These are phyloP conservation scores for Trichoderma aggressivum DNA, from an alignment of 2,329 filamentous ascomycete species.

Conservation along the genomic window DNA sequence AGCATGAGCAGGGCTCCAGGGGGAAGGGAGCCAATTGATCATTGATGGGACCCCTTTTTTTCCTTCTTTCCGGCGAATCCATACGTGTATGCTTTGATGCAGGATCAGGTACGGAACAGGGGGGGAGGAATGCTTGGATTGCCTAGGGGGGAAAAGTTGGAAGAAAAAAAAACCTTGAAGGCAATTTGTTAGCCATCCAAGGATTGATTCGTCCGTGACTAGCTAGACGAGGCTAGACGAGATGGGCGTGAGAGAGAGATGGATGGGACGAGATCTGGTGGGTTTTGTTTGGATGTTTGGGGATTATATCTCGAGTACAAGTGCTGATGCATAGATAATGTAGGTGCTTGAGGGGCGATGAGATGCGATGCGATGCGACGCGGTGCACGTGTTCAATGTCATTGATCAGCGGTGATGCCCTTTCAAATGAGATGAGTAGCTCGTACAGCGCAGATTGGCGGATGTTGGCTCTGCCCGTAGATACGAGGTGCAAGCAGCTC, in stretches of 20 bases:
- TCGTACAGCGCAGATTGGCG: not conserved
- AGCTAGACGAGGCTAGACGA: not conserved
- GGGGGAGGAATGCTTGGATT: not conserved
- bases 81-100: not conserved
- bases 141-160: not conserved
- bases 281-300: not conserved
- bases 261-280: not conserved
- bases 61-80: not conserved
- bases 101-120: not conserved
- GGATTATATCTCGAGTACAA: not conserved
- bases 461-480: not conserved
- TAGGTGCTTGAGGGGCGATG: not conserved
- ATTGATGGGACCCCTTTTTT: not conserved
- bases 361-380: not conserved
- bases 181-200: not conserved
- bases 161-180: not conserved
- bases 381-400: not conserved
- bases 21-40: not conserved
- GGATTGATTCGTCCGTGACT: not conserved
- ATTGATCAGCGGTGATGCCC: not conserved
- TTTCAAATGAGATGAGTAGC: not conserved
- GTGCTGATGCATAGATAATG: not conserved
- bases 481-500: not conserved
- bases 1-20: not conserved
- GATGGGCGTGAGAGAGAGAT: not conserved